Evolutionary conservation across 768 basidiomycete genomes (phyloP).

Genomic region (Arthromyces matolae): DNA sequence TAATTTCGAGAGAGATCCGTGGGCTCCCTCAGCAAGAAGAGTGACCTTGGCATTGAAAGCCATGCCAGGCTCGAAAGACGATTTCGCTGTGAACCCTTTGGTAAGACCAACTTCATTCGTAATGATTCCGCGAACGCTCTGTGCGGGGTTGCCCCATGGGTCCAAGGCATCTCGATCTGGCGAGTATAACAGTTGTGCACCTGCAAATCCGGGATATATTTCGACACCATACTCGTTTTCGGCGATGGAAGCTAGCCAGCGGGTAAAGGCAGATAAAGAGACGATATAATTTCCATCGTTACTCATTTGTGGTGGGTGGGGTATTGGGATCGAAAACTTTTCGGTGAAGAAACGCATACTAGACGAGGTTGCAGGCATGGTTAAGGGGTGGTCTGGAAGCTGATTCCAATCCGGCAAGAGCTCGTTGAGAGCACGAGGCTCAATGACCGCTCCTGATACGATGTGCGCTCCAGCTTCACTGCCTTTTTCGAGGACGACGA

Average conservation of each 20-base stretch:
- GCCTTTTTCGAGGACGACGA: slow-evolving; percentile 95
- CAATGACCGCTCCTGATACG: slow-evolving; percentile 92
- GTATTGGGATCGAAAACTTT: slow-evolving; percentile 70
- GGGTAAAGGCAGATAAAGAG: slow-evolving; percentile 82
- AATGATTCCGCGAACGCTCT: slow-evolving; percentile 68
- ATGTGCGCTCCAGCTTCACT: slow-evolving; percentile 92
- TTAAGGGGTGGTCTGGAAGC: slow-evolving; percentile 66
- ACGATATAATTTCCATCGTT: slow-evolving; percentile 92
- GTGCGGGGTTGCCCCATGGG: slow-evolving; percentile 39
- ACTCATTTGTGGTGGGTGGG: slow-evolving; percentile 95
- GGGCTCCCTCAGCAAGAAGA: slow-evolving; percentile 91
- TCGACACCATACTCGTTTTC: slow-evolving; percentile 82
- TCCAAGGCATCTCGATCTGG: slow-evolving; percentile 43
- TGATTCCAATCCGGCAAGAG: slow-evolving; percentile 83
- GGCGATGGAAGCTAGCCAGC: slow-evolving; percentile 86
- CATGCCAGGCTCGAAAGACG: slow-evolving; percentile 94
- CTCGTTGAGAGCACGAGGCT: slow-evolving; percentile 87
- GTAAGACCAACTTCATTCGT: slow-evolving; percentile 96
- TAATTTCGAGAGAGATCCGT: slow-evolving; percentile 85
- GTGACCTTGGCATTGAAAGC: slow-evolving; percentile 90
- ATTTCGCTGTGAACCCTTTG: slow-evolving; percentile 69
- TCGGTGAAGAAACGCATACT: slow-evolving; percentile 84
- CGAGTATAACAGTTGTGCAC: slow-evolving; percentile 74
- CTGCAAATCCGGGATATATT: slow-evolving; percentile 95
- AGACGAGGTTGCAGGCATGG: slow-evolving; percentile 72